These are phyloP conservation scores for Apiospora aurea DNA, from an alignment of 2,329 filamentous ascomycete species.

Conservation along the genomic window DNA sequence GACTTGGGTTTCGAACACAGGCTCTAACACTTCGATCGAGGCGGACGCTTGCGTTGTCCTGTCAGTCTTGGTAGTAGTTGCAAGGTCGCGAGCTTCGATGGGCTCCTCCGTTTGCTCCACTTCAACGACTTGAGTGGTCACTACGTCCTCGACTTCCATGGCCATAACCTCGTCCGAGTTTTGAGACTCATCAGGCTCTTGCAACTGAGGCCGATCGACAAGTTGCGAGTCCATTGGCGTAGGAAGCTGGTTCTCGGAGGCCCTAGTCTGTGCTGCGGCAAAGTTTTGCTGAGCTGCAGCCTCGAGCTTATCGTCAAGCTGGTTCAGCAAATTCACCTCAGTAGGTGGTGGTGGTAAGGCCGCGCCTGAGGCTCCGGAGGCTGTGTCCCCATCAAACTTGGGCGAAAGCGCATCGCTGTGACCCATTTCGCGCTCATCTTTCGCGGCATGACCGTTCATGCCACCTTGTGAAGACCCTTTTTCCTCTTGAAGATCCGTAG, in stretches of 20 bases:
- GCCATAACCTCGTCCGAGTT: neutral
- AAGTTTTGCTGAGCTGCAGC: conserved; percentile 8
- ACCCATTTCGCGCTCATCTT: neutral
- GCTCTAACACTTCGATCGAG: neutral
- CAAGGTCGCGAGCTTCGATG: neutral
- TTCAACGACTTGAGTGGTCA: neutral
- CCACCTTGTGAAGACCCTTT: neutral
- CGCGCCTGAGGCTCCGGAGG: neutral
- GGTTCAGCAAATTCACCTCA: neutral
- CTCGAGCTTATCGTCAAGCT: conserved; percentile 18
- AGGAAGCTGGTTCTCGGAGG: conserved; percentile 18
- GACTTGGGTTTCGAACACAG: conserved; percentile 21
- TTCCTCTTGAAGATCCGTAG: neutral
- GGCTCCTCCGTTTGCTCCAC: neutral
- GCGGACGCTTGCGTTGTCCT: neutral
- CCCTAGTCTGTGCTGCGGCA: neutral
- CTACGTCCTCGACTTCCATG: neutral
- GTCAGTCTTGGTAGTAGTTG: neutral
- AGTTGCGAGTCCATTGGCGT: conserved; percentile 25
- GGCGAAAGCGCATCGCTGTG: neutral
- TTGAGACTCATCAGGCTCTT: neutral
- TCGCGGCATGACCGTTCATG: neutral
- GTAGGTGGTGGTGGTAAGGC: neutral
- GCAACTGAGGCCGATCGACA: neutral
- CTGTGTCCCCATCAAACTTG: neutral